These are phyloP conservation scores for Zostera marina DNA, from an alignment of 116 monocot species.

Conservation along the genomic window DNA sequence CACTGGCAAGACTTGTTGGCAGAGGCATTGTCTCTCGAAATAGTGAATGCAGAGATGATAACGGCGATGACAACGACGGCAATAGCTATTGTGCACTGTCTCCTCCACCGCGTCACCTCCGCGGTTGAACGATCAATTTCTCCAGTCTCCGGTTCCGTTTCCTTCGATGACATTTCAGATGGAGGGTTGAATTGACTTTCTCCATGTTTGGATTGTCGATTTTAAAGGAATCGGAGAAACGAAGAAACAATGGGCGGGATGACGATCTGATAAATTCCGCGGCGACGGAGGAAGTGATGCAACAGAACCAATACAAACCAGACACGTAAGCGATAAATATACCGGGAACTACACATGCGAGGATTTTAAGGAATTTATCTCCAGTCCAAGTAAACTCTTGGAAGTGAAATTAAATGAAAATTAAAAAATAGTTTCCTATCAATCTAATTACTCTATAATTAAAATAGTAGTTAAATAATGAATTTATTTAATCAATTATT, in stretches of 20 bases:
- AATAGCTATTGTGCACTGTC: background rate
- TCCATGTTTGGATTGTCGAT: background rate
- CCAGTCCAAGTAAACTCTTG: too few species aligned
- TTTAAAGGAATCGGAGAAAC: background rate
- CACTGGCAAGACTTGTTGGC: slow-evolving; percentile 5
- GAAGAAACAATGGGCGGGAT: background rate
- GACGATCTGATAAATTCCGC: background rate
- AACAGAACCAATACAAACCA: background rate
- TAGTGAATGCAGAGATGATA: background rate
- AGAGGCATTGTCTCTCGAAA: background rate
- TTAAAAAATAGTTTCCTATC: too few species aligned
- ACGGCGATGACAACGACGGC: background rate
- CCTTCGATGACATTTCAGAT: background rate
- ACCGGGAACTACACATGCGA: too few species aligned
- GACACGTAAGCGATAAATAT: background rate
- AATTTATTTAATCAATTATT: too few species aligned
- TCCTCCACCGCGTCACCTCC: background rate
- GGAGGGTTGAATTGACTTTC: background rate
- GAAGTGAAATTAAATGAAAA: too few species aligned
- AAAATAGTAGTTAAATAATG: too few species aligned
- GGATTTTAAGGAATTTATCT: too few species aligned
- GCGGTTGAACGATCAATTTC: background rate
- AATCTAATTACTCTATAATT: too few species aligned
- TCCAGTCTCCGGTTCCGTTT: slow-evolving; percentile 4
- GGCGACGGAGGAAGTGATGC: background rate